These are phyloP conservation scores for Vickermania ingenoplastis DNA, from an alignment of 208 protist species.

Conservation along the genomic window DNA sequence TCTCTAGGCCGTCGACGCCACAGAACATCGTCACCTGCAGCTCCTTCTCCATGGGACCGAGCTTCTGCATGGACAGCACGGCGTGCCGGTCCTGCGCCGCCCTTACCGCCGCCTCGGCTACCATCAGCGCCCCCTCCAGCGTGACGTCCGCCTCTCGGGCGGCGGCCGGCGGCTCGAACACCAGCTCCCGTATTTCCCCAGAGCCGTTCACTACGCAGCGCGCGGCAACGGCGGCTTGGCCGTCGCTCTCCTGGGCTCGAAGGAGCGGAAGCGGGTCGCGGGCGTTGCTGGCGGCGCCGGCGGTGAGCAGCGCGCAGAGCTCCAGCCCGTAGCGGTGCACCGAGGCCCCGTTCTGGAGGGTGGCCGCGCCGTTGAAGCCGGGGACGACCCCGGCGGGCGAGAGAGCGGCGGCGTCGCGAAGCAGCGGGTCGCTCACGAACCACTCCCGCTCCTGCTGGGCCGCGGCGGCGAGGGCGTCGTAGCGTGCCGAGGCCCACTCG, in stretches of 20 bases:
- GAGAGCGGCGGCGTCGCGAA: slow-evolving; percentile 43
- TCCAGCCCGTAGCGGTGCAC: slow-evolving; percentile 54
- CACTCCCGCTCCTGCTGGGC: slow-evolving; percentile 65
- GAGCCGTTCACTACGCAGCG: slow-evolving; percentile 62
- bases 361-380: slow-evolving; percentile 8
- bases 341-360: slow-evolving; percentile 29
- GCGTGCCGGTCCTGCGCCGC: slow-evolving; percentile 59
- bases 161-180: slow-evolving; percentile 16
- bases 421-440: slow-evolving; percentile 69
- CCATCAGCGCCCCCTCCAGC: slow-evolving; percentile 43
- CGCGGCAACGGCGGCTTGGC: slow-evolving; percentile 13
- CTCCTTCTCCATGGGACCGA: slow-evolving; percentile 50
- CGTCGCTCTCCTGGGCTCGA: not conserved
- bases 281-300: not conserved
- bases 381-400: slow-evolving; percentile 28
- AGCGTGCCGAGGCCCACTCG: slow-evolving; percentile 70
- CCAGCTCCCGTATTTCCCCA: slow-evolving; percentile 41
- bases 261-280: not conserved
- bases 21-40: slow-evolving; percentile 63
- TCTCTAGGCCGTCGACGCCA: slow-evolving; percentile 42
- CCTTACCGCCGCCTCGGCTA: slow-evolving; percentile 40
- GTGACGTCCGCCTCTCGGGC: slow-evolving; percentile 22
- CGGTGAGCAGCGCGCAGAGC: slow-evolving; percentile 16
- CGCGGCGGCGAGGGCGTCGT: slow-evolving; percentile 42
- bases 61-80: slow-evolving; percentile 53